Conservation (phyloP, 306 rosid genomes). For the Quercus mongolica region DNA sequence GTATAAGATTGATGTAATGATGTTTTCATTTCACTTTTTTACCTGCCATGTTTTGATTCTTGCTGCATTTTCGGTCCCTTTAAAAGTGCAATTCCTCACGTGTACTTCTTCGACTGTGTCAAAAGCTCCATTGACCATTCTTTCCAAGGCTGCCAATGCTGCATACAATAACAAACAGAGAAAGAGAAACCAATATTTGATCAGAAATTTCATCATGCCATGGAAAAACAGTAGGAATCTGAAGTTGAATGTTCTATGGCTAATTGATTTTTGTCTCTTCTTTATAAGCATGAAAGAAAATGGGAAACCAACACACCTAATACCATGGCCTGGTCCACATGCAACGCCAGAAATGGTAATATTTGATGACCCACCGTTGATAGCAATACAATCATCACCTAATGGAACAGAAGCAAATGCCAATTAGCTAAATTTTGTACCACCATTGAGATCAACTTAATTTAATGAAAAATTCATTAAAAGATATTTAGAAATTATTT, state of each 20-base stretch:
- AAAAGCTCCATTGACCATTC: neutral
- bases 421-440: neutral
- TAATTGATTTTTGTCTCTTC: too few relatives aligned
- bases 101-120: constrained; percentile 36
- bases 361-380: constrained; percentile 26
- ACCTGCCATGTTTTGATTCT: constrained; percentile 61
- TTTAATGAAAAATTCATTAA: neutral
- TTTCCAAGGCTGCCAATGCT: constrained; percentile 56
- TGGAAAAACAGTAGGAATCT: too few relatives aligned
- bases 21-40: neutral
- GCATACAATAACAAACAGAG: neutral
- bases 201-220: too few relatives aligned
- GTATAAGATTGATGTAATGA: neutral
- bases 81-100: constrained; percentile 39
- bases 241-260: too few relatives aligned
- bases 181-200: neutral
- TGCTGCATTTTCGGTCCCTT: constrained; percentile 37
- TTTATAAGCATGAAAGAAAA: too few relatives aligned
- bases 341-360: constrained; percentile 32
- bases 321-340: constrained; percentile 68
- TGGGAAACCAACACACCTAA: constrained; percentile 26
- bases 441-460: neutral
- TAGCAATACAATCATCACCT: constrained; percentile 62
- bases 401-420: neutral
- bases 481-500: too few relatives aligned